Conservation (phyloP, 208 protist genomes). For the Leishmania major region DNA sequence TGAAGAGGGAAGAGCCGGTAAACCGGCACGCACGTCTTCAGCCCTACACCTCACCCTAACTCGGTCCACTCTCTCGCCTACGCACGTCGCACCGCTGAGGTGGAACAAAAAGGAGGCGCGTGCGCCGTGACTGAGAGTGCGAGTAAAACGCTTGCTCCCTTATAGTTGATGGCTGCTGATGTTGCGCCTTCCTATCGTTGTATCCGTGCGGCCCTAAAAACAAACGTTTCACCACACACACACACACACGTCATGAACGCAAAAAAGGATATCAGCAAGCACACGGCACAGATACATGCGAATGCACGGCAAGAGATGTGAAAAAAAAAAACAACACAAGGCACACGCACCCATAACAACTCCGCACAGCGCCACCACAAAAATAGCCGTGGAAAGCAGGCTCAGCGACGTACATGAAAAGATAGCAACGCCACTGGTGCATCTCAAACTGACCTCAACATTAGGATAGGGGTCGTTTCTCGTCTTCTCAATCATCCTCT, state of each 20-base stretch:
- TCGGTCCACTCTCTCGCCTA: neutral
- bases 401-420: neutral
- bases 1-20: neutral
- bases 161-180: neutral
- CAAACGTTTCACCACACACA: neutral
- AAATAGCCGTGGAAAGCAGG: neutral
- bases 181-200: neutral
- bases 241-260: neutral
- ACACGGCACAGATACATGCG: neutral
- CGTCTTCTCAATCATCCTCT: constrained; percentile 59
- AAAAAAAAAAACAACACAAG: neutral
- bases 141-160: neutral
- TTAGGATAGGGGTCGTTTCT: neutral
- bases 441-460: neutral
- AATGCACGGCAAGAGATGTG: neutral
- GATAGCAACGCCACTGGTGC: neutral
- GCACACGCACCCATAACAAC: neutral
- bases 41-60: neutral
- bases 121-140: neutral
- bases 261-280: neutral
- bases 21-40: neutral
- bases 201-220: neutral
- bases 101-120: neutral
- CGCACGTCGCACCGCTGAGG: neutral
- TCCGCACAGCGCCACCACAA: neutral